These are phyloP conservation scores for Tulasnella sp. DNA, from an alignment of 768 basidiomycete genomes.

Conservation along the genomic window DNA sequence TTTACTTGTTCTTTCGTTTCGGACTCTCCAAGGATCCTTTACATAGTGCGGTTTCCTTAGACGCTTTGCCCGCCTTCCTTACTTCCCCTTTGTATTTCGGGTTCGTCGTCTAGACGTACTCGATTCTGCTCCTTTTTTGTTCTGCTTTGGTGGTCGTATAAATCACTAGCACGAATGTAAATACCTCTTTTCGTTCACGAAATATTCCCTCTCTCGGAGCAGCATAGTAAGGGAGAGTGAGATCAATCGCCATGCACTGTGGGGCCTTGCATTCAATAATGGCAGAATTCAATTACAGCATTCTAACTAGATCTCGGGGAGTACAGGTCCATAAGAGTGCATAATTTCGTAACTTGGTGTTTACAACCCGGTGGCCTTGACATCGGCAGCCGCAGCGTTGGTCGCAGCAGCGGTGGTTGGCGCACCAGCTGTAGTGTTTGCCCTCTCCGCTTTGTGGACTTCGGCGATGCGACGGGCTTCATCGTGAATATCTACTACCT, in stretches of 20 bases:
- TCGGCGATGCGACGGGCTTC: conserved; percentile 77
- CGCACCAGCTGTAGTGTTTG: neutral
- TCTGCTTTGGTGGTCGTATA: neutral
- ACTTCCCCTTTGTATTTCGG: neutral
- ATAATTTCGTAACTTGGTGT: neutral
- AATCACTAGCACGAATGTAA: neutral
- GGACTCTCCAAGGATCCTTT: neutral
- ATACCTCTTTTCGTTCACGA: neutral
- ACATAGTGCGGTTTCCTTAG: neutral
- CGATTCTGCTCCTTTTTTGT: neutral
- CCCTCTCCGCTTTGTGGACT: conserved; percentile 34
- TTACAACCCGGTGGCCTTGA: neutral
- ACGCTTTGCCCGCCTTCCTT: neutral
- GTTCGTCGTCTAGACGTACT: neutral
- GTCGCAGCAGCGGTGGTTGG: neutral
- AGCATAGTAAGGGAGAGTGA: too few relatives aligned
- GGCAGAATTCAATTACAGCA: neutral
- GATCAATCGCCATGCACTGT: neutral
- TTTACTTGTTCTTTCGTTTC: neutral
- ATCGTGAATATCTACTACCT: conserved; percentile 84
- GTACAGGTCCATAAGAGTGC: neutral
- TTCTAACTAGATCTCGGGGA: too few relatives aligned
- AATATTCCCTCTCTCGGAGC: neutral
- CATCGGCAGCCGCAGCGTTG: neutral
- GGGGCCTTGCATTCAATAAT: neutral